Percentiles rank a stretch among this genome's conserved stretches.
Conservation (phyloP, 73 alveolate species). For the Tetrahymena elliotti region DNA sequence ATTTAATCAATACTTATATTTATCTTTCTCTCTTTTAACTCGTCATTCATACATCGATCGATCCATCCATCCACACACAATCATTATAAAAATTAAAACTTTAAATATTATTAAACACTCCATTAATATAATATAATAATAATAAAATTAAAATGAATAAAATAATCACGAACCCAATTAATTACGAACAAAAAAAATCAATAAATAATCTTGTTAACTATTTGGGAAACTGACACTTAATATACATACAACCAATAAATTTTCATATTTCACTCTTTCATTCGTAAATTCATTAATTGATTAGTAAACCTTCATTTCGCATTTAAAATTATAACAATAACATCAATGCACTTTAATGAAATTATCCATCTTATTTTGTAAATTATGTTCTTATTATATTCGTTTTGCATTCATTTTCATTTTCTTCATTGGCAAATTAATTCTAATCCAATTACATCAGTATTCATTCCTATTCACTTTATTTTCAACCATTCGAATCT, state of each 20-base stretch:
- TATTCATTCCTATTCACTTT: not conserved
- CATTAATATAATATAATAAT: no score
- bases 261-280: not conserved
- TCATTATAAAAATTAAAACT: not conserved
- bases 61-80: not conserved
- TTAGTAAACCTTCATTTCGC: not conserved
- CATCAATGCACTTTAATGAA: not conserved
- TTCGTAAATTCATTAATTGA: not conserved
- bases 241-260: not conserved
- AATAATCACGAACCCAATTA: not conserved
- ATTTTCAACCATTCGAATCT: not conserved
- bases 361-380: not conserved
- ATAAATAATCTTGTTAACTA: not conserved
- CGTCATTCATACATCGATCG: not conserved
- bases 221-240: not conserved
- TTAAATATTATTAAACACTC: not conserved
- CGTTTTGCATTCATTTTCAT: not conserved
- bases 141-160: not conserved
- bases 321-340: not conserved
- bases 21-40: not conserved
- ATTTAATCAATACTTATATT: not conserved
- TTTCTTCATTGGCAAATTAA: not conserved
- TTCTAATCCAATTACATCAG: not conserved
- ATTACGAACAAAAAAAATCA: not conserved
- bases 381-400: not conserved